These are phyloP conservation scores for Entamoeba invadens DNA, from an alignment of 208 protist genomes.

Conservation along the genomic window DNA sequence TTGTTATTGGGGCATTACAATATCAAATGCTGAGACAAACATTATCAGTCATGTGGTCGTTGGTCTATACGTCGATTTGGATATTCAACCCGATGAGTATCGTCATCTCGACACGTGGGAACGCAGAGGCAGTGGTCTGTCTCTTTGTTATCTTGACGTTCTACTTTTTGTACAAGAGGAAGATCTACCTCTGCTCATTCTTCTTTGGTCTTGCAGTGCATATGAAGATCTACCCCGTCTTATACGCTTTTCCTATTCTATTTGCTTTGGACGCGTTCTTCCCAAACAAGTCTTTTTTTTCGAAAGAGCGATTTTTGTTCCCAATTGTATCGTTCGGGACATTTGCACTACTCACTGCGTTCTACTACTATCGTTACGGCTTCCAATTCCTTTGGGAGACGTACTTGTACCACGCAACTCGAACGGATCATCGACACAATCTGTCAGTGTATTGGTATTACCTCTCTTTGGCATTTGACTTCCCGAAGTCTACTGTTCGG, in stretches of 20 bases:
- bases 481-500: conserved; percentile 41
- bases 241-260: conserved; percentile 59
- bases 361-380: conserved; percentile 54
- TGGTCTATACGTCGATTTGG: neutral
- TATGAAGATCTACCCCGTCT: conserved; percentile 70
- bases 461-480: conserved; percentile 54
- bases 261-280: conserved; percentile 11
- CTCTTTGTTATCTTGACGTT: conserved; percentile 59
- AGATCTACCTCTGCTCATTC: conserved; percentile 28
- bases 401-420: conserved; percentile 51
- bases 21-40: conserved; percentile 44
- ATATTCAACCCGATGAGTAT: conserved; percentile 60
- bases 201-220: conserved; percentile 42
- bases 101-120: conserved; percentile 69
- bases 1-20: conserved; percentile 53
- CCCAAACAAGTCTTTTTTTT: neutral
- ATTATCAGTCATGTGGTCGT: neutral
- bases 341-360: conserved; percentile 44
- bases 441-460: conserved; percentile 68
- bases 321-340: conserved; percentile 40
- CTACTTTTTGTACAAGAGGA: conserved; percentile 39
- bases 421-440: conserved; percentile 60
- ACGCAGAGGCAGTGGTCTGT: conserved; percentile 67
- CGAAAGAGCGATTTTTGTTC: conserved; percentile 28
- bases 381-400: conserved; percentile 48